These are phyloP conservation scores for Xerocomellus intermedius DNA, from an alignment of 768 basidiomycete species.

Conservation along the genomic window DNA sequence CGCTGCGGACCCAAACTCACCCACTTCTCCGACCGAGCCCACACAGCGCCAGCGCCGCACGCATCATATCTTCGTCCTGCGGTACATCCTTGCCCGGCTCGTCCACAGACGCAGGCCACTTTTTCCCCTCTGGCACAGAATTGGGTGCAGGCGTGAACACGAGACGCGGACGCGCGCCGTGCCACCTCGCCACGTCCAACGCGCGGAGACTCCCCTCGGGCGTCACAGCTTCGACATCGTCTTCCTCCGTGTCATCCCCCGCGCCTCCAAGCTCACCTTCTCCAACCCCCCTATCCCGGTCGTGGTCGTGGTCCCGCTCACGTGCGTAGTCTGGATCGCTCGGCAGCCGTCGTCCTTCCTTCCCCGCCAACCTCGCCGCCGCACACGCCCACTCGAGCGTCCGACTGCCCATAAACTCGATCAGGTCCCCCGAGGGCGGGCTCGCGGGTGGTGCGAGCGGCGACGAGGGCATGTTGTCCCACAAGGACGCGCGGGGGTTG, in stretches of 20 bases:
- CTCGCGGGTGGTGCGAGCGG: constrained; percentile 44
- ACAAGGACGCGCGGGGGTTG: constrained; percentile 27
- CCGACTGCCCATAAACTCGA: constrained; percentile 30
- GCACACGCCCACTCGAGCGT: constrained; percentile 35
- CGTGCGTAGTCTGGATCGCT: too few species aligned
- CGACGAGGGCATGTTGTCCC: constrained; percentile 37
- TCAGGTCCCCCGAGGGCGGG: constrained; percentile 31
- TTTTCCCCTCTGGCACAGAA: not conserved
- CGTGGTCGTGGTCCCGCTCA: constrained; percentile 11
- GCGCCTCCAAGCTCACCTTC: not conserved
- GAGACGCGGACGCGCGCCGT: constrained; percentile 3
- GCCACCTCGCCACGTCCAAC: constrained; percentile 42
- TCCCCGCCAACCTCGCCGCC: constrained; percentile 50
- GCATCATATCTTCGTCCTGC: constrained; percentile 68
- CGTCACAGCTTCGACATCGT: constrained; percentile 63
- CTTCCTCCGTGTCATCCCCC: constrained; percentile 58
- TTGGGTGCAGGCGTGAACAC: not conserved
- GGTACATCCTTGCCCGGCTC: constrained; percentile 10
- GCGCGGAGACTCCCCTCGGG: constrained; percentile 52
- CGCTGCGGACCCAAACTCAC: constrained; percentile 1
- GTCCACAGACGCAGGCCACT: not conserved
- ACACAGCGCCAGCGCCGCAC: constrained; percentile 65
- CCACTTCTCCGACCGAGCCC: constrained; percentile 41
- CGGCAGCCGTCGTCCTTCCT: constrained; percentile 31
- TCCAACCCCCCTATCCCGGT: constrained; percentile 8